Conservation (phyloP, 352 stramenopile species). For the Halophytophthora polymorphica region DNA sequence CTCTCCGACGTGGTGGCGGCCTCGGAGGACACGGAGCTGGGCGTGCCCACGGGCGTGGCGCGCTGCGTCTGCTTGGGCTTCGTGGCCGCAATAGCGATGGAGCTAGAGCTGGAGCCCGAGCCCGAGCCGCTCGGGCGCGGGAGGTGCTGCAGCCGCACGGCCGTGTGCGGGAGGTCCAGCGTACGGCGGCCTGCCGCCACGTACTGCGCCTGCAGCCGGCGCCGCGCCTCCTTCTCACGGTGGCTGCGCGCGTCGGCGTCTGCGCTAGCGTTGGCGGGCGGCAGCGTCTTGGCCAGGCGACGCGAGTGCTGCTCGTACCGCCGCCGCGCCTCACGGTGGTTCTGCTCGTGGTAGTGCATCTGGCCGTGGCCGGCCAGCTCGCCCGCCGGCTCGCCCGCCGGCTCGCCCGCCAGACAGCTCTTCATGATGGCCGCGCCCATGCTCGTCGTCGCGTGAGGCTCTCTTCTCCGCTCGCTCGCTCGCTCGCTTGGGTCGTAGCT, state of each 20-base stretch:
- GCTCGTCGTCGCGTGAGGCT: too few relatives aligned
- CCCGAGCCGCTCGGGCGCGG: constrained; percentile 9
- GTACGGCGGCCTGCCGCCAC: constrained; percentile 6
- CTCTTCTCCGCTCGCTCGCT: too few relatives aligned
- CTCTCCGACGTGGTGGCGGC: constrained; percentile 42
- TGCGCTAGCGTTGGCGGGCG: neutral
- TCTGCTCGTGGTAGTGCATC: constrained; percentile 6
- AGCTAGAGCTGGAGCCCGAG: too few relatives aligned
- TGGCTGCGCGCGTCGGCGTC: constrained; percentile 3
- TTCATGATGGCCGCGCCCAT: constrained; percentile 45
- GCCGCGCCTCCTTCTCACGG: constrained; percentile 14
- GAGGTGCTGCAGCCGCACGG: constrained; percentile 28
- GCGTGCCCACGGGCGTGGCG: neutral
- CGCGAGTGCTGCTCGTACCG: constrained; percentile 25
- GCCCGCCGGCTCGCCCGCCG: constrained; percentile 14
- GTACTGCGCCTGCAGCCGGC: constrained; percentile 12
- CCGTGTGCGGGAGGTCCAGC: constrained; percentile 23
- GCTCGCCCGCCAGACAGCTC: constrained; percentile 30
- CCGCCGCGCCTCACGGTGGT: constrained; percentile 19
- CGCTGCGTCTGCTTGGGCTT: neutral
- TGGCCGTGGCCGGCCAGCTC: constrained; percentile 5
- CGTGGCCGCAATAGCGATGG: too few relatives aligned
- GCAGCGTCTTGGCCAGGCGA: constrained; percentile 19
- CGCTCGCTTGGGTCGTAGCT: too few relatives aligned
- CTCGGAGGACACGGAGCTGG: constrained; percentile 26